Base-by-base conservation (phyloP, 2,329 filamentous ascomycete genomes). In the Mycosphaerella sp. region DNA sequence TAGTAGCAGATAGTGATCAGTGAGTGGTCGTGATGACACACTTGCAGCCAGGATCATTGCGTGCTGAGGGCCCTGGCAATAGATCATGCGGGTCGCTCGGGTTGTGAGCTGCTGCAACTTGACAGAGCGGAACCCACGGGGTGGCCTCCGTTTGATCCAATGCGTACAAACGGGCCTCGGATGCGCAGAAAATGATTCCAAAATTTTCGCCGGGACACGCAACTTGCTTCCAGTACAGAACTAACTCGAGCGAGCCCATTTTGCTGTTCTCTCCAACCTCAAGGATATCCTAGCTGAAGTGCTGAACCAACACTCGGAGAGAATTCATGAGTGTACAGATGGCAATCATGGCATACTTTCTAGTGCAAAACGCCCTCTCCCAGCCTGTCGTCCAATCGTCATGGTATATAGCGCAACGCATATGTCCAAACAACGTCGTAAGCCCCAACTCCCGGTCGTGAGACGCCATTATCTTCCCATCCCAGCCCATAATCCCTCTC, bases 11-110 rank as follows among this genome's bases (percentile, higher is more conserved):
- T 25, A 6, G 21, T 25, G 21, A 6, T 25, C 21, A 25, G 30
- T 16, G 17, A 25, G 30, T 16, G 17, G 40, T 14, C 21, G 17
- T 32, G 50, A 40, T 53, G 50, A 53, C 45, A 45, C 44, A 49
- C 44, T 30, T 41, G 30, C 9, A 36, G 35, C 50, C 41, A 21
- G 53, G 46, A 55, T 55, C 43, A 52, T 55, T 52, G 52, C 53
- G 53, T 55, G 53, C 50, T 53, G 44, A 34, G 30, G 10, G 37
- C 35, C 25, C 46, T 39, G 50, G 30, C 21, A 1, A 25, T 6
- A 35, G 36, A 40, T 48, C 45, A 39, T 44, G 50, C 50, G 40
- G 47, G 48, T 49, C 50, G 21, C 32, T 44, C 25, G 30, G 41
- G 25, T 25, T 48, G 16, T 27, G 32, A 17, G 44, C 49, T 46